Base-by-base conservation (phyloP, 192 early-diverging fungal species). In the Backusella tarrabulga region DNA sequence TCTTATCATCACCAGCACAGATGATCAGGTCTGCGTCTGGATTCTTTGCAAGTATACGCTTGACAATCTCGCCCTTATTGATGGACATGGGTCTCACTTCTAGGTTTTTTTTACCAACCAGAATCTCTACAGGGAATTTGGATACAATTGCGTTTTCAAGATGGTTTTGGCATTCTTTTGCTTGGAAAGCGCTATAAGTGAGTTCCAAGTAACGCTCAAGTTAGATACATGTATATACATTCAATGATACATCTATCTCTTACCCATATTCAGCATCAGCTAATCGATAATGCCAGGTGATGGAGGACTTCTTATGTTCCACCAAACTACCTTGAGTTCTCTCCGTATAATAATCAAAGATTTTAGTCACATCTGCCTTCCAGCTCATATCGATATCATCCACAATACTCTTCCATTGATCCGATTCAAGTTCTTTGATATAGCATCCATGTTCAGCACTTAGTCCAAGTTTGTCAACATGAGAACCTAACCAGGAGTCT, bases 11-110 rank as follows among this genome's bases (percentile, higher is more conserved):
- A 32, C 98, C 98, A n/a, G 93, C 95, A 83, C 98, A 98, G 34
- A 96, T 83, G 0, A 97, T 90, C 82, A 99, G 97, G 44, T 96
- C 95, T 54, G 87, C 89, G 4, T 91, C 90, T 14, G 90, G 89
- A 32, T 91, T 81, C 67, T 82, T 83, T 6, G 78, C 76, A 36
- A 96, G 72, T 44, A 99, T 80, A 8, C 93, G 88, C 85, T 96
- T 96, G 76, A 98, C 97, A 79, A 99, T 97, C 83, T 98, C 96
- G 21, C 98, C 98, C 85, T 98, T 99, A 86, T 98, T 99, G 74
- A 98, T 91, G 11, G 91, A 88, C 26, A 93, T 91, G 40, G 98
- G 97, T 26, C 97, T 89, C 14, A 97, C 94, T 81, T 99, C 98
- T 2, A 99, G 88, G 71, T 97, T 97, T 87, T 99, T 99, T 84